Evolutionary conservation across 2,329 filamentous ascomycete genomes (phyloP).

Genomic region (Chrysosporium queenslandicum): DNA sequence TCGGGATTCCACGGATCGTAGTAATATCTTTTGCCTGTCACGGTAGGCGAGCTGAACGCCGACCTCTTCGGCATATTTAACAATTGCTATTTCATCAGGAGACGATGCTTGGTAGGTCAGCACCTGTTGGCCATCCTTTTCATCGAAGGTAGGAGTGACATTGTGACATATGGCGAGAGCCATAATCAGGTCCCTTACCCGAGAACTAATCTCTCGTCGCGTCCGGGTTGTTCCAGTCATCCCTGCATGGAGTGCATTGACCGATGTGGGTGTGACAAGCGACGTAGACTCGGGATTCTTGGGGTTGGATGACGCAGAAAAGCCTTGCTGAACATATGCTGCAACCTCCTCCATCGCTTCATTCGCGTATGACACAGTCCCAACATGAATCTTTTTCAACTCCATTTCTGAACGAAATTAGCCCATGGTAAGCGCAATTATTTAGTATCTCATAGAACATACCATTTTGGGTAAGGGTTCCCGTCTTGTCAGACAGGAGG

Average conservation of each 20-base stretch:
- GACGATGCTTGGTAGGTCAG: conserved; percentile 94
- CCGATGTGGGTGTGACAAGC: conserved; percentile 67
- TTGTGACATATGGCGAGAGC: conserved; percentile 93
- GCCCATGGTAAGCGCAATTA: conserved; percentile 12
- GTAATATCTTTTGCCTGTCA: conserved; percentile 73
- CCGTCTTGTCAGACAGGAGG: conserved; percentile 90
- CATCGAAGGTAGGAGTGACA: conserved; percentile 82
- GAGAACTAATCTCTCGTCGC: conserved; percentile 81
- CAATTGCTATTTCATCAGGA: conserved; percentile 95
- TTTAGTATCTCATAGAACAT: conserved; percentile 20
- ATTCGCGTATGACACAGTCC: conserved; percentile 94
- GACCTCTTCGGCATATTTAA: conserved; percentile 87
- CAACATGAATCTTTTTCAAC: conserved; percentile 96
- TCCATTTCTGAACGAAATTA: conserved; percentile 61
- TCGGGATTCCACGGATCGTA: conserved; percentile 66
- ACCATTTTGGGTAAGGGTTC: conserved; percentile 89
- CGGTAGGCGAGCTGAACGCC: conserved; percentile 75
- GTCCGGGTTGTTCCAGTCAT: conserved; percentile 61
- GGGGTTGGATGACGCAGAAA: conserved; percentile 44
- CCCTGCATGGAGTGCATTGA: conserved; percentile 51
- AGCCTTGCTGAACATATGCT: conserved; percentile 75
- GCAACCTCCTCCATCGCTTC: conserved; percentile 97
- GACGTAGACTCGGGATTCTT: conserved; percentile 38
- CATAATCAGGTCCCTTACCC: conserved; percentile 85
- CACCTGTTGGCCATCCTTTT: conserved; percentile 63